Conservation (phyloP, 2,329 filamentous ascomycete species). For the Chaetothyriales sp. region DNA sequence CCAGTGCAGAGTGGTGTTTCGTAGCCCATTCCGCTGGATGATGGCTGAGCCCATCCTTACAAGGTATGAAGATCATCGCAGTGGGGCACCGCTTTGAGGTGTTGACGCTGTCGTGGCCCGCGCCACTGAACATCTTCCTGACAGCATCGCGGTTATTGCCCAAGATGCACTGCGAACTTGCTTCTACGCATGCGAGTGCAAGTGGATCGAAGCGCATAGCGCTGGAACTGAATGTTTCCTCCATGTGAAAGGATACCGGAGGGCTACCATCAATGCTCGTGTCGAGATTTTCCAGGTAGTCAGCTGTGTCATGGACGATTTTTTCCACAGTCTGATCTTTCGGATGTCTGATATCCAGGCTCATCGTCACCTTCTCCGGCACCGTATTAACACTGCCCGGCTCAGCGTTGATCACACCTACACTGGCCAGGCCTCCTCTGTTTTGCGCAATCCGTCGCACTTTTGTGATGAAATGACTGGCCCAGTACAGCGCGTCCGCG, state of each 20-base stretch:
- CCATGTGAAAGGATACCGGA: neutral
- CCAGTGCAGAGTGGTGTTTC: no score
- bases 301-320: conserved; percentile 4
- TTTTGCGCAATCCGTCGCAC: conserved; percentile 48
- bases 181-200: conserved; percentile 47
- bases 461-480: conserved; percentile 53
- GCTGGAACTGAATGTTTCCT: neutral
- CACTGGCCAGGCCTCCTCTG: conserved; percentile 49
- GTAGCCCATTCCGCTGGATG: no score
- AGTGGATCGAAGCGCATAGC: conserved; percentile 48
- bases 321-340: conserved; percentile 7
- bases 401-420: conserved; percentile 53
- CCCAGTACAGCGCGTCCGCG: conserved; percentile 54
- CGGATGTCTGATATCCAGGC: conserved; percentile 15
- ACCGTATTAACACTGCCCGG: conserved; percentile 64
- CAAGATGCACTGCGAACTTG: conserved; percentile 41
- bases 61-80: conserved; percentile 52
- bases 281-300: neutral
- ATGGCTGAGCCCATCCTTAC: conserved; percentile 36
- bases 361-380: conserved; percentile 44
- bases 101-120: conserved; percentile 48
- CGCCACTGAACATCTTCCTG: conserved; percentile 41
- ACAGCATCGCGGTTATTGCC: conserved; percentile 30
- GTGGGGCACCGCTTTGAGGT: conserved; percentile 42
- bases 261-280: neutral